Evolutionary conservation across 257 asterid species (phyloP).

Genomic region (Echium plantagineum): DNA sequence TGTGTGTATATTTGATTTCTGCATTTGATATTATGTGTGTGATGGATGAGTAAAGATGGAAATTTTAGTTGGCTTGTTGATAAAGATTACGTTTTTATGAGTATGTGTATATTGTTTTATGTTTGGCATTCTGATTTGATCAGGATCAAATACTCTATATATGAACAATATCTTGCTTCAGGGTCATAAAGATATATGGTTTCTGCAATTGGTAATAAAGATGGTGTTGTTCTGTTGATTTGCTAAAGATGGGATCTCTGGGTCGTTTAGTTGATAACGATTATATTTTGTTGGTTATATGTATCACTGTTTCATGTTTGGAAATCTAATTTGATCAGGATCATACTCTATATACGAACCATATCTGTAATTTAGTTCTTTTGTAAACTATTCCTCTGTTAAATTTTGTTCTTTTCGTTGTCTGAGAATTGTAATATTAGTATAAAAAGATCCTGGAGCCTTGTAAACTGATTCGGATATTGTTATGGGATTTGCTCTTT

Average conservation of each 20-base stretch:
- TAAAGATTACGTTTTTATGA: too few relatives aligned
- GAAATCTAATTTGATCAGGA: not conserved
- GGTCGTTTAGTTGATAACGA: not conserved
- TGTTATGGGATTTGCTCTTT: not conserved
- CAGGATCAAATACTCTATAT: too few relatives aligned
- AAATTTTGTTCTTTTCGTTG: too few relatives aligned
- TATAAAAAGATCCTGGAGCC: not conserved
- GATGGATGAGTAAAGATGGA: not conserved
- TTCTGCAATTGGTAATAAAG: not conserved
- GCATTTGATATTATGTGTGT: too few relatives aligned
- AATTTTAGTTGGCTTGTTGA: not conserved
- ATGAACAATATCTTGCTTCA: too few relatives aligned
- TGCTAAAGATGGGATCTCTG: too few relatives aligned
- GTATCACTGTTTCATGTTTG: not conserved
- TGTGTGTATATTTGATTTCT: too few relatives aligned
- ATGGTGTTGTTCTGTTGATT: not conserved
- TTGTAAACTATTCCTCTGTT: not conserved
- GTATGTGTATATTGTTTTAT: too few relatives aligned
- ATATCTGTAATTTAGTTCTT: not conserved
- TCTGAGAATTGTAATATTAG: not conserved
- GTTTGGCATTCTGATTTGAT: too few relatives aligned
- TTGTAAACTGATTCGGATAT: not conserved
- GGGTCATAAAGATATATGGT: not conserved
- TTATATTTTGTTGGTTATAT: not conserved
- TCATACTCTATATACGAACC: not conserved